These are phyloP conservation scores for Fragaria vesca DNA, from an alignment of 306 rosid genomes.

Conservation along the genomic window DNA sequence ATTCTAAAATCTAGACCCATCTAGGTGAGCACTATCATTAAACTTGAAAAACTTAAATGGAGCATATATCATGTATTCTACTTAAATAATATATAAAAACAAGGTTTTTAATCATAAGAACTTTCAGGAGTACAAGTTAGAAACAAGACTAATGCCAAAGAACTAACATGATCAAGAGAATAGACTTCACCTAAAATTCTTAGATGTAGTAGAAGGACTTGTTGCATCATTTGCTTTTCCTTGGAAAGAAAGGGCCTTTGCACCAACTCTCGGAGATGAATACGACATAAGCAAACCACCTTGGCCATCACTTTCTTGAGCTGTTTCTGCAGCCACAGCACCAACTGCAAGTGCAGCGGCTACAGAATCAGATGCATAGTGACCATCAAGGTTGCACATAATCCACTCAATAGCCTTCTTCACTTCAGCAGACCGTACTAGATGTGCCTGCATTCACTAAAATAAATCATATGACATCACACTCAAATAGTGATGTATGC, in stretches of 20 bases:
- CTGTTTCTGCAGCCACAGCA: constrained; percentile 67
- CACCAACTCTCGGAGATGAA: constrained; percentile 51
- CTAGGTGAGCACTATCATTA: not conserved
- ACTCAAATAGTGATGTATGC: constrained; percentile 37
- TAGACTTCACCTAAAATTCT: constrained; percentile 76
- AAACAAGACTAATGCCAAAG: constrained; percentile 15
- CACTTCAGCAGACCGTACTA: constrained; percentile 94
- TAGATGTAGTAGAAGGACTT: constrained; percentile 79
- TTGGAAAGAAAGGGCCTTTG: constrained; percentile 51
- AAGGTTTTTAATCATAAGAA: not conserved
- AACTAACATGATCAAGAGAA: constrained; percentile 21
- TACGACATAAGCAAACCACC: constrained; percentile 38
- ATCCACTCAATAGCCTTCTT: constrained; percentile 95
- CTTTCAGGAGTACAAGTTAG: not conserved
- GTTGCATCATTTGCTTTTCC: constrained; percentile 70
- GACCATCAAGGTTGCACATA: constrained; percentile 86
- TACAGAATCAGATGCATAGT: constrained; percentile 93
- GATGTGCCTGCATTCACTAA: constrained; percentile 99
- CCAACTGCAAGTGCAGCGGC: constrained; percentile 93
- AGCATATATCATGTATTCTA: not conserved
- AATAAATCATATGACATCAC: constrained; percentile 73
- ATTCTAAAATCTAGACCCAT: not conserved
- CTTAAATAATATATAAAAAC: not conserved
- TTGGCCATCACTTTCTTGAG: constrained; percentile 58
- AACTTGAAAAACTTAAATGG: not conserved